phyloP scores from a whole-genome alignment of 1,139 yeast genomes.

The Nakaseomyces nivariensis region DNA sequence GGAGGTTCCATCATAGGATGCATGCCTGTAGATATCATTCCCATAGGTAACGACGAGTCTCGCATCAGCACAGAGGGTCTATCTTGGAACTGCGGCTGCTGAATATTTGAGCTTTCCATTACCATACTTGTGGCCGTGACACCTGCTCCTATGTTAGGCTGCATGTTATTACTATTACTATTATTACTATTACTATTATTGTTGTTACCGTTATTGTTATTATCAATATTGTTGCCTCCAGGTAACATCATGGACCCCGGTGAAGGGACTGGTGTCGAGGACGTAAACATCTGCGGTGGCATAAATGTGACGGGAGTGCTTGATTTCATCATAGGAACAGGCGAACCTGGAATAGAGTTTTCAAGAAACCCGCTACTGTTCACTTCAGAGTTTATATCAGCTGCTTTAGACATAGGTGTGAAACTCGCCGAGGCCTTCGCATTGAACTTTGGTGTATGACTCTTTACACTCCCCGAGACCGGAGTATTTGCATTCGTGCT shows the following conservation, averaged over 20 bases:
- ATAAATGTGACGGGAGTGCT: constrained; percentile 7
- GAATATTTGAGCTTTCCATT: not conserved
- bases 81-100: not conserved
- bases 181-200: too few relatives aligned
- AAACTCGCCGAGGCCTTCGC: constrained; percentile 29
- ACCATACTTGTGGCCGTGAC: not conserved
- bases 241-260: not conserved
- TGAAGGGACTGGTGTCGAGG: constrained; percentile 9
- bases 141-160: not conserved
- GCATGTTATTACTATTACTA: not conserved
- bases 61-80: constrained; percentile 1
- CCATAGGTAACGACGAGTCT: not conserved
- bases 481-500: constrained; percentile 1
- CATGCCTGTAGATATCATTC: not conserved
- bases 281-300: constrained; percentile 13
- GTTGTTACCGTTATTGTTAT: not conserved
- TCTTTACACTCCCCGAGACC: constrained; percentile 5
- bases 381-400: not conserved
- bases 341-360: constrained; percentile 6
- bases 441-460: constrained; percentile 20
- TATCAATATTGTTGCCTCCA: not conserved
- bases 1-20: not conserved
- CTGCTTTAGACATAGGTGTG: constrained; percentile 17
- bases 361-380: not conserved
- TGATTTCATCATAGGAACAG: constrained; percentile 11